These are phyloP conservation scores for Mucuna pruriens DNA, from an alignment of 306 rosid species.

Conservation along the genomic window DNA sequence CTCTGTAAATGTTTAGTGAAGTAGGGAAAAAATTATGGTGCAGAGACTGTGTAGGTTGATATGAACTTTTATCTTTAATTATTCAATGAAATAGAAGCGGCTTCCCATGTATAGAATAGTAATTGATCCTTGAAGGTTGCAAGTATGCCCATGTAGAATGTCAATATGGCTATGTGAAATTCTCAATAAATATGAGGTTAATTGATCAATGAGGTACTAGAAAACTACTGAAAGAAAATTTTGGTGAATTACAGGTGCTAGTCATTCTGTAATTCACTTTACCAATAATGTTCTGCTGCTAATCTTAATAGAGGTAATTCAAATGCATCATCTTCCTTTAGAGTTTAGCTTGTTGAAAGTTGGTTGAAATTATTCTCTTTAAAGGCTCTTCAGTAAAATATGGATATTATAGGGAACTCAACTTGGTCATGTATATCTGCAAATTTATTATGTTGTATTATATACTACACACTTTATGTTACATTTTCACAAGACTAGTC, in stretches of 20 bases:
- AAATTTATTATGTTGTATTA: not conserved
- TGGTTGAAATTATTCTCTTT: constrained; percentile 20
- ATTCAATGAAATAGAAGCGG: not conserved
- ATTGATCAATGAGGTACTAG: not conserved
- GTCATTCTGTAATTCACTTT: not conserved
- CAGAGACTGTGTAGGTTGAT: not conserved
- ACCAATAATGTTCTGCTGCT: not conserved
- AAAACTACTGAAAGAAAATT: not conserved
- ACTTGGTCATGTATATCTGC: not conserved
- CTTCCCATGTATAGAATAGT: not conserved
- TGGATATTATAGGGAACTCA: not conserved
- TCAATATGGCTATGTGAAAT: not conserved
- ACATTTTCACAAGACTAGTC: not conserved
- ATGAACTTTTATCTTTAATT: constrained; percentile 5
- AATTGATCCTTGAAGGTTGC: constrained; percentile 5
- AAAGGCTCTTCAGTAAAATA: not conserved
- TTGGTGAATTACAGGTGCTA: not conserved
- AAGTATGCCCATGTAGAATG: constrained; percentile 5
- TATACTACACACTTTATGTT: not conserved
- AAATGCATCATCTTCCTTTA: not conserved
- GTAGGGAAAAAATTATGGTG: not conserved
- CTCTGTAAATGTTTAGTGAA: not conserved
- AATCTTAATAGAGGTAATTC: not conserved
- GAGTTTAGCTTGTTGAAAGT: constrained; percentile 4
- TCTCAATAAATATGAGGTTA: not conserved